Evolutionary conservation across 345 rosid species (phyloP).

Genomic region (Brassica carinata): DNA sequence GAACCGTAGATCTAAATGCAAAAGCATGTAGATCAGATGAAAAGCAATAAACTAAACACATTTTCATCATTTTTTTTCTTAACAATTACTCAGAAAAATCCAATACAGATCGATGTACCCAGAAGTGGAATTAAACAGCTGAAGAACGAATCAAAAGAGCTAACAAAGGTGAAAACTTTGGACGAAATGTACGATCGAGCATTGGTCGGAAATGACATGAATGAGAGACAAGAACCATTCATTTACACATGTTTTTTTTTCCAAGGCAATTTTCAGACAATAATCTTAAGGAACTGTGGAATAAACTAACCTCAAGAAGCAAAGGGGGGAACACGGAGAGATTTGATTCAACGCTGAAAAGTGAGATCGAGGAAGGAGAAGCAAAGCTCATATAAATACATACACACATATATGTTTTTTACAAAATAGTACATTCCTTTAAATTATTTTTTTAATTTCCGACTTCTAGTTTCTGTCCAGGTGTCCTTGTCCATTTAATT

Average conservation of each 20-base stretch:
- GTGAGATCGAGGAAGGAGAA: constrained; percentile 21
- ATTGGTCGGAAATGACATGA: constrained; percentile 24
- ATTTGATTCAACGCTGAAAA: constrained; percentile 30
- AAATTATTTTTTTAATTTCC: constrained; percentile 16
- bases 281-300: not conserved
- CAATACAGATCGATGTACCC: not conserved
- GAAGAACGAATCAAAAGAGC: not conserved
- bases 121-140: not conserved
- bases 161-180: not conserved
- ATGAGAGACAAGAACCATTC: constrained; percentile 6
- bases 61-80: not conserved
- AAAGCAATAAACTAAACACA: constrained; percentile 2
- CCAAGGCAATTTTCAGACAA: constrained; percentile 3
- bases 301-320: constrained; percentile 26
- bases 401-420: not conserved
- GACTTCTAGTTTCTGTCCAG: not conserved
- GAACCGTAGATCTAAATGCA: constrained; percentile 29
- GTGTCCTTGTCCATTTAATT: not conserved
- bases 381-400: constrained; percentile 11
- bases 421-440: constrained; percentile 1
- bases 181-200: constrained; percentile 25
- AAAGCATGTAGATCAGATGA: constrained; percentile 24
- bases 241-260: not conserved
- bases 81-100: not conserved
- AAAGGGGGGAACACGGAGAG: constrained; percentile 24